These are phyloP conservation scores for Scenedesmus sp. DNA, from an alignment of 163 green algal species.

Conservation along the genomic window DNA sequence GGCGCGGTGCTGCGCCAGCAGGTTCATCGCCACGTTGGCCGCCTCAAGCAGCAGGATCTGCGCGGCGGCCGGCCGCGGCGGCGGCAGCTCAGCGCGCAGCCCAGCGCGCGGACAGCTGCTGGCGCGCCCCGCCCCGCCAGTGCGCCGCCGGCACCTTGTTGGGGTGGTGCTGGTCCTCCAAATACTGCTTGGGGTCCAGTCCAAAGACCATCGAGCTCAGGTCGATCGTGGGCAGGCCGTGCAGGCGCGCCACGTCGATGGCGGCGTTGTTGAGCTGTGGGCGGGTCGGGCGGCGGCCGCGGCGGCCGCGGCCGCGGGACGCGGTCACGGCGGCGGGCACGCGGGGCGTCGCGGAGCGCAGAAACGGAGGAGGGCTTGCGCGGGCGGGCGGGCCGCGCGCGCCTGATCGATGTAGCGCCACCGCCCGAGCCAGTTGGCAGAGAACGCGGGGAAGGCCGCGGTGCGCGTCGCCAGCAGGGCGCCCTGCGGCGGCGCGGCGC, in stretches of 20 bases:
- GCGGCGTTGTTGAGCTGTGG: slow-evolving; percentile 15
- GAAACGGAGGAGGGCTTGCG: too few species aligned
- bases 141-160: slow-evolving; percentile 6
- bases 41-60: slow-evolving; percentile 22
- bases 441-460: slow-evolving; percentile 3
- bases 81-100: neutral
- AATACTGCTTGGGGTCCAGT: slow-evolving; percentile 3
- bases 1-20: slow-evolving; percentile 19
- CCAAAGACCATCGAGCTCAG: slow-evolving; percentile 21
- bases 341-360: too few species aligned
- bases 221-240: slow-evolving; percentile 5
- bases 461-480: slow-evolving; percentile 12
- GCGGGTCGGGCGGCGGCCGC: too few species aligned
- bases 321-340: too few species aligned
- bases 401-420: neutral
- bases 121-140: neutral
- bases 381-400: too few species aligned
- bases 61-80: neutral
- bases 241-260: slow-evolving; percentile 10
- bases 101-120: neutral
- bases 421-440: slow-evolving; percentile 15
- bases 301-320: too few species aligned
- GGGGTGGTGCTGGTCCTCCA: slow-evolving; percentile 27
- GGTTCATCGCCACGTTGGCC: slow-evolving; percentile 28
- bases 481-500: too few species aligned